Evolutionary conservation across 495 filamentous ascomycete genomes (phyloP).

Genomic region (Paragyromitra xinjiangensis): DNA sequence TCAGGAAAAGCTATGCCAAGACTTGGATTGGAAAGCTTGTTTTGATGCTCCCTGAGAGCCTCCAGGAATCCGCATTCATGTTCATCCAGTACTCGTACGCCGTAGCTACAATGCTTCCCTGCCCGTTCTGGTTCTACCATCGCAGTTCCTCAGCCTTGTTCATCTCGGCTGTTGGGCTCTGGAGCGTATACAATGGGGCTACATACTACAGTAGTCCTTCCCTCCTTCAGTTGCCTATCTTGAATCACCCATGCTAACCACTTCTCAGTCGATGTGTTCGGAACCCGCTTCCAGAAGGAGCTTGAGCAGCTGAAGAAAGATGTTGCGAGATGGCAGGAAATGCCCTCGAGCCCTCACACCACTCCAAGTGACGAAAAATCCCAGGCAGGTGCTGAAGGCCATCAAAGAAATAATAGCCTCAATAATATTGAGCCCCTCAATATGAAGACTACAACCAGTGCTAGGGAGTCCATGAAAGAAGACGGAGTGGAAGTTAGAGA

Average conservation of each 20-base stretch:
- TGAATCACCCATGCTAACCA: conserved; percentile 18
- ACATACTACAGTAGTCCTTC: conserved; percentile 82
- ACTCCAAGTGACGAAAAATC: conserved; percentile 29
- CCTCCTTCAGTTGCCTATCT: neutral
- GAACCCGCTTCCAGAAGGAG: conserved; percentile 95
- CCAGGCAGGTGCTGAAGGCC: conserved; percentile 9
- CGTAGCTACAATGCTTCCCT: conserved; percentile 89
- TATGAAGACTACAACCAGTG: conserved; percentile 42
- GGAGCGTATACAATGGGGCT: conserved; percentile 94
- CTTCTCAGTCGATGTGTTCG: conserved; percentile 76
- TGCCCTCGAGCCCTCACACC: conserved; percentile 34
- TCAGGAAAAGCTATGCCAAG: conserved; percentile 86
- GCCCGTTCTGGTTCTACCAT: conserved; percentile 93
- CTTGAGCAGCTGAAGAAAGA: conserved; percentile 88
- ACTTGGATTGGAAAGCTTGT: conserved; percentile 88
- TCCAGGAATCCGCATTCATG: conserved; percentile 96
- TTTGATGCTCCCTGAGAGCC: conserved; percentile 72
- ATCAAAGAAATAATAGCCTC: conserved; percentile 18
- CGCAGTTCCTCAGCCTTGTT: conserved; percentile 80
- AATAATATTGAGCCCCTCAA: conserved; percentile 35
- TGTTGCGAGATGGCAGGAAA: conserved; percentile 83
- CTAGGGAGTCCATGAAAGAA: conserved; percentile 32
- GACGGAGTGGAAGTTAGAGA: conserved; percentile 35
- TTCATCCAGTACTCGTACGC: conserved; percentile 92
- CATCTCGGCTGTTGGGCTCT: conserved; percentile 79